Percentiles rank a stretch among this genome's conserved stretches.
These are phyloP conservation scores for Colletotrichum falcatum DNA, from an alignment of 2,329 filamentous ascomycete species.

Conservation along the genomic window DNA sequence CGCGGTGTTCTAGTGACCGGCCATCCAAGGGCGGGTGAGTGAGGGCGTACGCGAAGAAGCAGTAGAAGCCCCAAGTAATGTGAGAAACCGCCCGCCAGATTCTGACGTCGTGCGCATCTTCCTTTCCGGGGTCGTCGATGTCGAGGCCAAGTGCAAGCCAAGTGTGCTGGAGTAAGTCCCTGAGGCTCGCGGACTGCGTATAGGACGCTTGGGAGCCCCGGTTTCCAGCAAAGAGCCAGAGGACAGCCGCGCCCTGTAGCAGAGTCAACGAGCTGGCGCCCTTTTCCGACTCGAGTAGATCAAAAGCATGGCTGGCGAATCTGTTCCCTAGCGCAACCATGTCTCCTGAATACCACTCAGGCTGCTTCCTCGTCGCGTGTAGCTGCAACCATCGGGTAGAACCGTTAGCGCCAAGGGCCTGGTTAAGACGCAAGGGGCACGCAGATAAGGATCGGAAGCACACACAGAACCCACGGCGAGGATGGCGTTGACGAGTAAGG, in stretches of 20 bases:
- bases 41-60: conserved; percentile 42
- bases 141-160: conserved; percentile 16
- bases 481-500: conserved; percentile 44
- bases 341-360: background rate
- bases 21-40: background rate
- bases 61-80: conserved; percentile 44
- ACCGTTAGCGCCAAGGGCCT: background rate
- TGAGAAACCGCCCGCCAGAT: conserved; percentile 35
- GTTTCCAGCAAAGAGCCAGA: conserved; percentile 32
- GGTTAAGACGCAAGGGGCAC: background rate
- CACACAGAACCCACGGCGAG: conserved; percentile 43
- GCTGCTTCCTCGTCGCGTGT: conserved; percentile 7
- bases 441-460: background rate
- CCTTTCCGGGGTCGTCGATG: background rate
- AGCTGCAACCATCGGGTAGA: background rate
- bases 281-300: conserved; percentile 19
- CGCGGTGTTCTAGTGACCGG: background rate
- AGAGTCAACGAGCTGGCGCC: conserved; percentile 30
- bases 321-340: background rate
- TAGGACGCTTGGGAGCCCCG: background rate
- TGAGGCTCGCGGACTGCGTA: background rate
- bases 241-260: conserved; percentile 42
- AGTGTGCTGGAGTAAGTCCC: background rate
- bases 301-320: conserved; percentile 21
- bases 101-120: background rate